phyloP scores from a whole-genome alignment of 2,329 filamentous ascomycete genomes.

The Eutypa lata region DNA sequence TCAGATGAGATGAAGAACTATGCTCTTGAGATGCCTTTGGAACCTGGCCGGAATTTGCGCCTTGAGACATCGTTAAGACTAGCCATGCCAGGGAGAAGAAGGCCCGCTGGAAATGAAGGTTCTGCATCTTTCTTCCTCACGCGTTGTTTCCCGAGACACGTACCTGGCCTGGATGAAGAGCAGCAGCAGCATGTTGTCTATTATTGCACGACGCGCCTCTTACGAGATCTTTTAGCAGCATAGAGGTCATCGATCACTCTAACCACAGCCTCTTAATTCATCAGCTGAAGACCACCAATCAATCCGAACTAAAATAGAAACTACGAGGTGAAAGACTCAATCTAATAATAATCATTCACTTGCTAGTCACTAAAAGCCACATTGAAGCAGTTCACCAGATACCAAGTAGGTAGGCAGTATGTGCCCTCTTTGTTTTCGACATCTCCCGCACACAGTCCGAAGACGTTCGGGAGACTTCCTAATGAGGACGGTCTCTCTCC shows the following conservation, averaged over 20 bases:
- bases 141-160: not conserved
- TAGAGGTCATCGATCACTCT: not conserved
- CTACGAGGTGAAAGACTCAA: no score
- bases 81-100: conserved; percentile 5
- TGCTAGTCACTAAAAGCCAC: no score
- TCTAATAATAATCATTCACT: no score
- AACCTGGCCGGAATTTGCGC: not conserved
- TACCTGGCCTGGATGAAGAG: no score
- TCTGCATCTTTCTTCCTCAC: no score
- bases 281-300: no score
- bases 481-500: conserved; percentile 58
- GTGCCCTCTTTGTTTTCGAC: conserved; percentile 62
- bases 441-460: conserved; percentile 50
- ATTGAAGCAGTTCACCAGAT: no score
- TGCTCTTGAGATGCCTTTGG: not conserved
- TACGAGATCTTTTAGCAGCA: not conserved
- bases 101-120: not conserved
- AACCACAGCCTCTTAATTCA: not conserved
- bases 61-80: conserved; percentile 15
- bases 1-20: not conserved
- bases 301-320: no score
- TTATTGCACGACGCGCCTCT: no score
- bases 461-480: conserved; percentile 58
- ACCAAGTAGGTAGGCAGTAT: conserved; percentile 9
- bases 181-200: not conserved